Evolutionary conservation across 164 flowering plant genomes (phyloP).

Genomic region (Saururus chinensis): DNA sequence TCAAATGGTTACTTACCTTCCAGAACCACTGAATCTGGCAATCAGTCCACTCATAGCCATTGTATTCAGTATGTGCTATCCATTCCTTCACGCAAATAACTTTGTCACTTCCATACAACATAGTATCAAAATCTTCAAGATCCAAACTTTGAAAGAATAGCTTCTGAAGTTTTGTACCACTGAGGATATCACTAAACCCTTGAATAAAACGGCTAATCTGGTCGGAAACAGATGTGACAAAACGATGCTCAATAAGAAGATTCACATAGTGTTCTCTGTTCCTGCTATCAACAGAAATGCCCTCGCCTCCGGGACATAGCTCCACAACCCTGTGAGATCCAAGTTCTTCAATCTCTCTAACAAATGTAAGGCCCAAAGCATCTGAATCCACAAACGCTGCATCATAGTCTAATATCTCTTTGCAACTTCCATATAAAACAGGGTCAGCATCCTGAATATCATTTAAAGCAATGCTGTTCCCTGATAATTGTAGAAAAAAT

Average conservation of each 20-base stretch:
- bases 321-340: constrained; percentile 62
- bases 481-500: constrained; percentile 74
- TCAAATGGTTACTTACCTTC: constrained; percentile 42
- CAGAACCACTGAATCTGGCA: constrained; percentile 82
- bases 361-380: constrained; percentile 80
- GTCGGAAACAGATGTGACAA: constrained; percentile 48
- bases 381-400: constrained; percentile 65
- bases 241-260: constrained; percentile 56
- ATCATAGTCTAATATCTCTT: constrained; percentile 76
- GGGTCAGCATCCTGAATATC: constrained; percentile 89
- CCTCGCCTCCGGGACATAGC: constrained; percentile 65
- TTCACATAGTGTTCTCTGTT: constrained; percentile 66
- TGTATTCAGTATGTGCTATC: constrained; percentile 82
- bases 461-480: constrained; percentile 45
- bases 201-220: constrained; percentile 52
- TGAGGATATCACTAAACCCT: constrained; percentile 75
- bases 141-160: constrained; percentile 61
- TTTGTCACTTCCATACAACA: constrained; percentile 70
- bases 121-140: constrained; percentile 63
- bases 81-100: constrained; percentile 67
- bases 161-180: constrained; percentile 15
- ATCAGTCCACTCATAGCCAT: constrained; percentile 67
- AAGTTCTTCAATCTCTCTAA: constrained; percentile 66
- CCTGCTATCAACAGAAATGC: constrained; percentile 48
- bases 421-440: constrained; percentile 63